Conservation (phyloP, 2,329 filamentous ascomycete genomes). For the Coniochaeta sp. region DNA sequence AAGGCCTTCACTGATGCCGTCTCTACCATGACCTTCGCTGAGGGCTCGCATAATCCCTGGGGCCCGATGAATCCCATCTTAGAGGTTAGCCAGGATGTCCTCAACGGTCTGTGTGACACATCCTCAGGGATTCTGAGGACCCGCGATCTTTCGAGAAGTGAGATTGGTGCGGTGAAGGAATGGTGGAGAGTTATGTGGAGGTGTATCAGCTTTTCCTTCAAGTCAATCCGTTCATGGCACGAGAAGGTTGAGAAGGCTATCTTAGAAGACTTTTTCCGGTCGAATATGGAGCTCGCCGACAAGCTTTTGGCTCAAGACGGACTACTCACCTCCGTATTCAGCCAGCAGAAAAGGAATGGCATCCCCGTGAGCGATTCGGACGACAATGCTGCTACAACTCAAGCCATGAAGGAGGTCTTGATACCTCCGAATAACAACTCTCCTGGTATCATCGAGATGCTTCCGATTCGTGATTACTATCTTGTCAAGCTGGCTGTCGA, state of each 20-base stretch:
- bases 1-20: conserved; percentile 35
- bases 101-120: conserved; percentile 49
- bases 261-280: conserved; percentile 90
- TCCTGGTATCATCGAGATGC: conserved; percentile 75
- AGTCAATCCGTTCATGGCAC: conserved; percentile 79
- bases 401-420: conserved; percentile 41
- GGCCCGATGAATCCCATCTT: conserved; percentile 50
- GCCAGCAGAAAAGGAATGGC: conserved; percentile 13
- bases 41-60: conserved; percentile 38
- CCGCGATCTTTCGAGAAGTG: conserved; percentile 49
- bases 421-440: conserved; percentile 55
- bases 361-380: conserved; percentile 1
- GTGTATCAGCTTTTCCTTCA: conserved; percentile 72
- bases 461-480: conserved; percentile 82
- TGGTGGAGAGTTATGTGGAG: conserved; percentile 87
- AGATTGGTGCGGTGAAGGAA: conserved; percentile 59
- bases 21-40: conserved; percentile 30
- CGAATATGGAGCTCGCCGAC: conserved; percentile 91
- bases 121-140: conserved; percentile 47
- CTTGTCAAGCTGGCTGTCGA: conserved; percentile 76
- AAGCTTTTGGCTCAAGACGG: conserved; percentile 77
- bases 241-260: conserved; percentile 62
- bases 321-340: conserved; percentile 67
- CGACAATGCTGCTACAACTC: conserved; percentile 4
- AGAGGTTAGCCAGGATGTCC: conserved; percentile 49